Base-by-base conservation (phyloP, 164 flowering plant species). In the Santalum album region DNA sequence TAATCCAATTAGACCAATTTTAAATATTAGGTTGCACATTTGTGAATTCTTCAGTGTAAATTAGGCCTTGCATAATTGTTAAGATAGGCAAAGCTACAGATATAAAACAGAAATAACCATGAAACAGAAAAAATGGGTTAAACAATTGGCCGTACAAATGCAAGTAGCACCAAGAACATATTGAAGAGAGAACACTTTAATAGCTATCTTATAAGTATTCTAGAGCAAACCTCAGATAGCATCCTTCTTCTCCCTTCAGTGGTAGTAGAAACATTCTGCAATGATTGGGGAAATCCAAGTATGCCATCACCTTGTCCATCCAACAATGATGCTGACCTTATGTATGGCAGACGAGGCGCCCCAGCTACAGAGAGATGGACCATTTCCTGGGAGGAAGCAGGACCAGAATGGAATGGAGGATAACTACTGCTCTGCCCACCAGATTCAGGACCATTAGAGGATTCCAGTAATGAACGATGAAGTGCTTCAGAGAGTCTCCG, bases 211-310 rank as follows among this genome's bases (percentile, higher is more conserved):
- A 9, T 4, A 29, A 29, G 25, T 46, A 56, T 38, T 43, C 50
- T n/a, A 64, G 58, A 55, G 68, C 78, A 64, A 47, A 90, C 97
- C 97, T 90, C 97, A 29, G 96, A 75, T 9, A 76, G 77, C 25
- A 87, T 75, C 67, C 89, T 69, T 69, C 72, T 76, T 75, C 84
- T 77, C 62, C 84, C 89, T 73, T 80, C 95, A 57, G 74, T 42
- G 1, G 68, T 75, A 56, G 83, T 69, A 60, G 84, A 75, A 62
- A 79, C 67, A 48, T 65, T 58, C 49, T 81, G 79, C 53, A 77
- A 46, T 2, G 88, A 67, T 51, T 78, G 57, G 18, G 95, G 89
- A 52, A 70, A 11, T 42, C 82, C 88, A 35, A 60, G 40, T 48
- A 65, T 69, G 62, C 82, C 74, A 69, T 74, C 84, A 55, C 72